A percentile compares a stretch with the other conserved stretches of the same genome.
Evolutionary conservation across 257 asterid genomes (phyloP).

Genomic region (Ehretia macrophylla): DNA sequence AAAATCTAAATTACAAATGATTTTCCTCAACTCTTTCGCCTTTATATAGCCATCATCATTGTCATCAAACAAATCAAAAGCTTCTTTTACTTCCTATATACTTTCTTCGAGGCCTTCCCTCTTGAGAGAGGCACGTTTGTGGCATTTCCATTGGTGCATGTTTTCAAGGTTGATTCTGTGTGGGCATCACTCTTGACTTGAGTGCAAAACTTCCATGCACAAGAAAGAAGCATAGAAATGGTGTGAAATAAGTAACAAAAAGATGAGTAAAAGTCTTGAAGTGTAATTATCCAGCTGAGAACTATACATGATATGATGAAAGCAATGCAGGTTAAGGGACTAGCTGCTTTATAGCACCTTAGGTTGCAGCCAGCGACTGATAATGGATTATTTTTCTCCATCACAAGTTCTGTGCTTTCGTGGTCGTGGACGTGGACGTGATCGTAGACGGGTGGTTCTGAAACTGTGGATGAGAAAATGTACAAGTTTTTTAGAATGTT

Average conservation of each 20-base stretch:
- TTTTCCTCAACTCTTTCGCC: too few relatives aligned
- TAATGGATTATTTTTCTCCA: slow-evolving; percentile 12
- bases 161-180: not conserved
- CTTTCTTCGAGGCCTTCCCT: too few relatives aligned
- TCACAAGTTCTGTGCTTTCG: not conserved
- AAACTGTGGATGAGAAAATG: too few relatives aligned
- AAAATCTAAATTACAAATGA: too few relatives aligned
- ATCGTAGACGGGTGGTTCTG: too few relatives aligned
- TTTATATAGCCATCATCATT: too few relatives aligned
- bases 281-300: slow-evolving; percentile 15
- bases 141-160: not conserved
- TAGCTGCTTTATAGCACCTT: slow-evolving; percentile 18
- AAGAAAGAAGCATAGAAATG: slow-evolving; percentile 1
- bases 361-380: not conserved
- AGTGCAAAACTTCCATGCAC: not conserved
- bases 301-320: slow-evolving; percentile 22
- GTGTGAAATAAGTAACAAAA: slow-evolving; percentile 9
- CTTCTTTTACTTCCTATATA: too few relatives aligned
- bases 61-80: too few relatives aligned
- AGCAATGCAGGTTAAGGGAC: slow-evolving; percentile 20
- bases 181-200: not conserved
- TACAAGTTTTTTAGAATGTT: not conserved
- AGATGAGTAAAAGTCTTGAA: slow-evolving; percentile 28
- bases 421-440: too few relatives aligned
- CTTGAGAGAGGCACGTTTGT: too few relatives aligned